phyloP scores from a whole-genome alignment of 345 rosid genomes.

The Aquilaria yunnanensis region DNA sequence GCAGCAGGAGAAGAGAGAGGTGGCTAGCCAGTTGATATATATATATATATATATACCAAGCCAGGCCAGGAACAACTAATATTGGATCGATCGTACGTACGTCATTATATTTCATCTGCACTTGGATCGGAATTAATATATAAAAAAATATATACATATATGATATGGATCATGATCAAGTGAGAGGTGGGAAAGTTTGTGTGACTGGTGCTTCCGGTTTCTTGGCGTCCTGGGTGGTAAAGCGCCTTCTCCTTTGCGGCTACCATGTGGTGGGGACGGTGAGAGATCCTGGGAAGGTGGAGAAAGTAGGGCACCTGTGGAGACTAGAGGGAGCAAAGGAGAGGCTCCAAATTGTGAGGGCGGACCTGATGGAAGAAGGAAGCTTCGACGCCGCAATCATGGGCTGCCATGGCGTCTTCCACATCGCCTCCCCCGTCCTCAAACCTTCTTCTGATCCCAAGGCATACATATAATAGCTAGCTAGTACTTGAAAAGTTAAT shows the following conservation, averaged over 20 bases:
- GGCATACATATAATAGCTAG: conserved; percentile 25
- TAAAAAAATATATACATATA: too few relatives aligned
- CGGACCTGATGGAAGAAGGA: conserved; percentile 63
- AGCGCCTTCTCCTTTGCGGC: conserved; percentile 68
- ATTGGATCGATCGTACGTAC: too few relatives aligned
- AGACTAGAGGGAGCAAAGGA: conserved; percentile 75
- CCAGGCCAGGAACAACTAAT: too few relatives aligned
- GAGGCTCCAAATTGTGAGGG: conserved; percentile 69
- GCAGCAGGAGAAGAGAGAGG: too few relatives aligned
- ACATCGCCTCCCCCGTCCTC: conserved; percentile 87
- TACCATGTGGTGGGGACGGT: conserved; percentile 89
- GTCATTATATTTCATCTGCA: too few relatives aligned
- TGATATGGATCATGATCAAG: conserved; percentile 26
- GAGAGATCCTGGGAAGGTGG: conserved; percentile 74
- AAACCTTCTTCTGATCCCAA: conserved; percentile 73
- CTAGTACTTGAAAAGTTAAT: not conserved
- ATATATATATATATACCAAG: too few relatives aligned
- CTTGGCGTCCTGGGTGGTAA: conserved; percentile 87
- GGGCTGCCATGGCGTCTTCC: conserved; percentile 89
- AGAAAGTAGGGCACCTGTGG: conserved; percentile 74
- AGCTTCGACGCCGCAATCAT: conserved; percentile 75
- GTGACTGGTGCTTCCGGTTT: conserved; percentile 91
- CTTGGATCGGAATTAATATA: too few relatives aligned
- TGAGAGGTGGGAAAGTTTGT: conserved; percentile 47
- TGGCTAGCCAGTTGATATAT: too few relatives aligned